A percentile compares a stretch with the other conserved stretches of the same genome.
These are phyloP conservation scores for Trichophyton simii DNA, from an alignment of 2,329 filamentous ascomycete genomes.

Conservation along the genomic window DNA sequence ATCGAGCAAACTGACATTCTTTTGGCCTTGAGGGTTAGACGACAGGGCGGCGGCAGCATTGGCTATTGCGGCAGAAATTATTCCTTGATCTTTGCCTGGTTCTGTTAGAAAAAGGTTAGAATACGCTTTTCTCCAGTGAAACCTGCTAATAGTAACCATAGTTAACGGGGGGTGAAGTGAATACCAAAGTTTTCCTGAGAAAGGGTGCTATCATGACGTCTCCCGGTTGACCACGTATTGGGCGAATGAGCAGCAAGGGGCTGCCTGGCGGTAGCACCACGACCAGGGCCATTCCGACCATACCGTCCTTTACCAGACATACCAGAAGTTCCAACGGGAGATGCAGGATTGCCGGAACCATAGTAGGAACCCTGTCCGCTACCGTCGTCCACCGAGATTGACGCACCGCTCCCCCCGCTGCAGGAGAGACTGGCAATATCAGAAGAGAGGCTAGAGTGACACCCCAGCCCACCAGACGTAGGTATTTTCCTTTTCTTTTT, in stretches of 20 bases:
- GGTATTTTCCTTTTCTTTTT: slow-evolving; percentile 99
- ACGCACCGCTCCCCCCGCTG: slow-evolving; percentile 34
- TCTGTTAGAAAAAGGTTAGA: slow-evolving; percentile 20
- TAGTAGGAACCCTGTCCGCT: slow-evolving; percentile 42
- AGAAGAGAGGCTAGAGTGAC: slow-evolving; percentile 47
- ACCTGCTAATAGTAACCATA: too few relatives aligned
- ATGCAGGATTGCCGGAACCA: slow-evolving; percentile 42
- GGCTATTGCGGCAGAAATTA: slow-evolving; percentile 85
- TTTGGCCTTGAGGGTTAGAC: slow-evolving; percentile 50
- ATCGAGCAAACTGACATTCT: slow-evolving; percentile 66
- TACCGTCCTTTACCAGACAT: slow-evolving; percentile 77
- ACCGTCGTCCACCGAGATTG: slow-evolving; percentile 33
- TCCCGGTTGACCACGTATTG: slow-evolving; percentile 41
- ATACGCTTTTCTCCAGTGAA: not conserved
- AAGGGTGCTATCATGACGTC: slow-evolving; percentile 36
- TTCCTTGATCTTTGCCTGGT: slow-evolving; percentile 50
- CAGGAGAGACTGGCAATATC: slow-evolving; percentile 55
- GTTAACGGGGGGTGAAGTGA: not conserved
- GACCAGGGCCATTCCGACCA: slow-evolving; percentile 43
- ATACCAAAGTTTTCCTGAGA: slow-evolving; percentile 24
- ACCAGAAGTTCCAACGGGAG: slow-evolving; percentile 48
- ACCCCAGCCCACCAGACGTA: slow-evolving; percentile 59
- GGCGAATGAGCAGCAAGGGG: slow-evolving; percentile 49
- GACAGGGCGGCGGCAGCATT: slow-evolving; percentile 59
- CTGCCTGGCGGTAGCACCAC: slow-evolving; percentile 43